Conservation (phyloP, 1,284 basidiomycete genomes). For the Microbotryomycetes sp. region DNA sequence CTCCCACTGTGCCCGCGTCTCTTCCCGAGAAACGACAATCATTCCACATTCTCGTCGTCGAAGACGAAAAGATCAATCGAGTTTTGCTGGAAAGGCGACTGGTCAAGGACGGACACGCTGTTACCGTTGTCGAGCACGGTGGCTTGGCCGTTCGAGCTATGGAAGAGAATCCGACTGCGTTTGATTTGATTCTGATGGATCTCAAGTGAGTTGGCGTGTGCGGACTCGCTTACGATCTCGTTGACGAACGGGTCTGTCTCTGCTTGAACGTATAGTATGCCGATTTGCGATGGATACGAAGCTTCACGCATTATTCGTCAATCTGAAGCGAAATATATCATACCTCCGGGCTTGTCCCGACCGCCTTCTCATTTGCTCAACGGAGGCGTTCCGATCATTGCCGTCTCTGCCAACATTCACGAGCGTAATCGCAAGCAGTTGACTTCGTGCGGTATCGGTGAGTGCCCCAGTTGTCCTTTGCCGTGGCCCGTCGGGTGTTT, state of each 20-base stretch:
- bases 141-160: constrained; percentile 65
- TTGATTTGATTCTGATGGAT: constrained; percentile 76
- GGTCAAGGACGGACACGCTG: constrained; percentile 58
- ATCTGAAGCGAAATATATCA: constrained; percentile 46
- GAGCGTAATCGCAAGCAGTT: constrained; percentile 54
- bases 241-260: neutral
- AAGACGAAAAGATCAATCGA: constrained; percentile 72
- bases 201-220: constrained; percentile 55
- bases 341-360: constrained; percentile 15
- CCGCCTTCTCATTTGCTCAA: constrained; percentile 52
- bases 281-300: constrained; percentile 68
- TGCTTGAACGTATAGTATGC: constrained; percentile 53
- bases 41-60: constrained; percentile 59
- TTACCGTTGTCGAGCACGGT: constrained; percentile 64
- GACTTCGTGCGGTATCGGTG: constrained; percentile 36
- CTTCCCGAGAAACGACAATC: constrained; percentile 27
- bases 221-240: neutral
- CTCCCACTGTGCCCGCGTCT: neutral
- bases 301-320: constrained; percentile 61
- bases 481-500: too few relatives aligned
- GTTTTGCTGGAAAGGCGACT: constrained; percentile 65
- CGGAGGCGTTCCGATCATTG: constrained; percentile 69
- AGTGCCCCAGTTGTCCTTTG: constrained; percentile 4
- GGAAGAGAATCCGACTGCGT: constrained; percentile 51
- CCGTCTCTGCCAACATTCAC: constrained; percentile 67